Conservation (phyloP, 2,329 filamentous ascomycete species). For the Grosmannia penicillata region DNA sequence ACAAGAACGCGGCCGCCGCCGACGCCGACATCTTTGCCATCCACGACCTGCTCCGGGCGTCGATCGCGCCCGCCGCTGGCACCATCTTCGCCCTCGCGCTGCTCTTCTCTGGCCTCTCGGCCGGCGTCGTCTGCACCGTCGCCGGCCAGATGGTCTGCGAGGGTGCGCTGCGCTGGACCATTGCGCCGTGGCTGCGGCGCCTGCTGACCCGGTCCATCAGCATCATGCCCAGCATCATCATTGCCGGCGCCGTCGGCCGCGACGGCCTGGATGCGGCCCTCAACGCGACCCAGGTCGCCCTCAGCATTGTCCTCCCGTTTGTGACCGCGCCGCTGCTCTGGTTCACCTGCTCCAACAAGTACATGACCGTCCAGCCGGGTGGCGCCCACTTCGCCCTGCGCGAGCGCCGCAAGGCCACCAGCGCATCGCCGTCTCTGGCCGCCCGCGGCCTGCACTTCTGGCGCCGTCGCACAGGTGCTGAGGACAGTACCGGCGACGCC, state of each 20-base stretch:
- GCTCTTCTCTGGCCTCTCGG: slow-evolving; percentile 64
- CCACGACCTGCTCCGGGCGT: slow-evolving; percentile 52
- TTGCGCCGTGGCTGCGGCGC: slow-evolving; percentile 65
- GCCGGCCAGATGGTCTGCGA: slow-evolving; percentile 81
- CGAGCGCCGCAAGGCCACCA: background rate
- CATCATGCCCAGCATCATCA: slow-evolving; percentile 70
- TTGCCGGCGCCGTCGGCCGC: slow-evolving; percentile 63
- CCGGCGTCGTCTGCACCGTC: slow-evolving; percentile 80
- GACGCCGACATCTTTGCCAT: slow-evolving; percentile 74
- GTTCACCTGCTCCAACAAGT: slow-evolving; percentile 65
- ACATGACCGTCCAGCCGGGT: slow-evolving; percentile 56
- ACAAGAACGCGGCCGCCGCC: slow-evolving; percentile 41
- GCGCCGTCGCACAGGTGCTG: background rate
- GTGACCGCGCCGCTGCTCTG: slow-evolving; percentile 72
- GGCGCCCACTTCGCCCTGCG: slow-evolving; percentile 18
- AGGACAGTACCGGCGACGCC: background rate
- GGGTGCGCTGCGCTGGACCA: slow-evolving; percentile 60
- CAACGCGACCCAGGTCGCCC: slow-evolving; percentile 61
- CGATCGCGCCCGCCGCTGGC: slow-evolving; percentile 60
- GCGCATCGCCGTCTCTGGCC: background rate
- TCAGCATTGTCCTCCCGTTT: slow-evolving; percentile 69
- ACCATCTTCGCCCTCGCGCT: slow-evolving; percentile 75
- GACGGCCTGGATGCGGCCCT: slow-evolving; percentile 56
- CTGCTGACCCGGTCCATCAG: slow-evolving; percentile 66
- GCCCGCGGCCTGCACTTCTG: no score